Evolutionary conservation across 805 yeast genomes (phyloP), one percentile per base, ranked within the genome.

Genomic region (Starmerella vaccinii): DNA sequence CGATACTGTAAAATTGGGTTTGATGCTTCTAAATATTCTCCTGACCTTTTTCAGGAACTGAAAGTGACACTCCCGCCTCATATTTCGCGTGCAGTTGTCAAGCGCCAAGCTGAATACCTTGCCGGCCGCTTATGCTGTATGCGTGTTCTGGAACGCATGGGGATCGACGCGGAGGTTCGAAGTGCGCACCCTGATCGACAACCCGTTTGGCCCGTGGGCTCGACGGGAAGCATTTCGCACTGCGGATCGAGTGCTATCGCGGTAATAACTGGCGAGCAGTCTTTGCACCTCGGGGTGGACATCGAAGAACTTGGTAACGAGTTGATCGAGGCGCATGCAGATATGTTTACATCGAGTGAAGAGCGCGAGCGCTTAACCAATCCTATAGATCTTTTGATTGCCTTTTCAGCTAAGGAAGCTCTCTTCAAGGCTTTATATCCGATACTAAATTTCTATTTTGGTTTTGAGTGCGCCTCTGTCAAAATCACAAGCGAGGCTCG

Each of bases 381-480:
- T 12, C 26, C 7, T 16, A 19, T n/a, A 3, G 16, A 24, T 8
- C 43, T 50, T 4, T n/a, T 45, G 7, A 4, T 50, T 3, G 35
- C 32, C 1, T 53, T 53, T 22, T 53, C 56, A 4, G 56, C 54
- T 6, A 53, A 53, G 29, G 56, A 53, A 33, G 41, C 47, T 18
- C 32, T 53, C 3, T 53, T 53, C 37, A 53, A 53, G 37, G 54
- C 52, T 1, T 10, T 53, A 21, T 53, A 47, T 29, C 49, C 54
- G 4, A 43, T 19, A 16, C 18, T 50, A 2, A n/a, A 26, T 4
- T 7, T 13, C 1, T 49, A 43, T n/a, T 47, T 53, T 16, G 56
- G 53, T 2, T 53, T 49, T 21, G 53, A 53, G n/a, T 49, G 45
- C 24, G 53, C 56, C 7, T 15, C 16, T 2, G 34, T 50, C 2